These are phyloP conservation scores for Borealophlyctis nickersoniae DNA, from an alignment of 192 early-diverging fungal species.

Conservation along the genomic window DNA sequence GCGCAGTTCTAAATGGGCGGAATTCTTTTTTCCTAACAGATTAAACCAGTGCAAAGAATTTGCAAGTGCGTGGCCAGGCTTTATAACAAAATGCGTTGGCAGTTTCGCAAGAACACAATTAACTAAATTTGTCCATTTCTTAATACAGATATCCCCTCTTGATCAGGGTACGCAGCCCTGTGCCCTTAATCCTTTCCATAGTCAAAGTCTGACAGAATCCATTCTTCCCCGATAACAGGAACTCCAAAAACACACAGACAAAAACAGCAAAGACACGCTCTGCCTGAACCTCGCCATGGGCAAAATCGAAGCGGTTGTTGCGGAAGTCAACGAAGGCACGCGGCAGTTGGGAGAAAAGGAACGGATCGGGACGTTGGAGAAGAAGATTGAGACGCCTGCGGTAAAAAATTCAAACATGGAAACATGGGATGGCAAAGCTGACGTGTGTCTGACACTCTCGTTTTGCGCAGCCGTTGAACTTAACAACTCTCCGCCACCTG, in stretches of 20 bases:
- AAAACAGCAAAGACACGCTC: conserved; percentile 45
- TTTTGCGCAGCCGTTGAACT: conserved; percentile 34
- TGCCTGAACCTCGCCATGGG: conserved; percentile 41
- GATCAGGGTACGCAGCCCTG: conserved; percentile 17
- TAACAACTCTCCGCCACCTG: conserved; percentile 44
- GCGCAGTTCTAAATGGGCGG: no score
- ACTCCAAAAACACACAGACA: conserved; percentile 48
- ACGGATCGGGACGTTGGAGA: conserved; percentile 33
- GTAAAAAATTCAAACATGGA: conserved; percentile 20
- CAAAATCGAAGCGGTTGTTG: conserved; percentile 53
- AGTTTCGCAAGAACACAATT: no score
- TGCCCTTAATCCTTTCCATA: not conserved
- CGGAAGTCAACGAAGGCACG: conserved; percentile 54
- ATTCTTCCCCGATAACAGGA: conserved; percentile 20
- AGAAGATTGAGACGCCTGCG: conserved; percentile 40
- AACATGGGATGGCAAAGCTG: conserved; percentile 5
- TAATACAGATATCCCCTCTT: conserved; percentile 40
- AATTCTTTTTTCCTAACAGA: conserved; percentile 33
- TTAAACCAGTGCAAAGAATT: conserved; percentile 59
- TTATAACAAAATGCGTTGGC: no score
- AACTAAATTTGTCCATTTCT: conserved; percentile 9
- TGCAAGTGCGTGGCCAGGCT: conserved; percentile 57
- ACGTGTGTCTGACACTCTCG: not conserved
- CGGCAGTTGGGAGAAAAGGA: conserved; percentile 48
- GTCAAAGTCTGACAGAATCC: not conserved